Conservation (phyloP, 352 stramenopile species). For the Phytopythium cucurbitacearum region DNA sequence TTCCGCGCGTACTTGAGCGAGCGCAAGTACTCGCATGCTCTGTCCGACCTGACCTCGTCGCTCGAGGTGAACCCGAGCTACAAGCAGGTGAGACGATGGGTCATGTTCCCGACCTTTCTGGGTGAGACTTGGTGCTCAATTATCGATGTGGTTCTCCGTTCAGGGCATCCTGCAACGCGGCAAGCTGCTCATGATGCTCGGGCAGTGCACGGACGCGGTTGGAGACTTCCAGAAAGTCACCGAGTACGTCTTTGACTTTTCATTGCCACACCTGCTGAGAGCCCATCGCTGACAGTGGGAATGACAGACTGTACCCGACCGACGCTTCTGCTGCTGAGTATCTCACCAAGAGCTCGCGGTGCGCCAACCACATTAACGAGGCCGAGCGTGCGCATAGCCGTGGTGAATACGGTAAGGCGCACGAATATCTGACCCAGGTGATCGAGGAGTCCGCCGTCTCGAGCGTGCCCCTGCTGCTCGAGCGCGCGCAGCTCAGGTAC, state of each 20-base stretch:
- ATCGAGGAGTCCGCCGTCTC: conserved; percentile 69
- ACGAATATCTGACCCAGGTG: conserved; percentile 62
- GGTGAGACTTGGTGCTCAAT: background rate
- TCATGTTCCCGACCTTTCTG: background rate
- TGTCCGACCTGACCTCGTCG: conserved; percentile 66
- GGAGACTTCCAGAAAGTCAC: conserved; percentile 56
- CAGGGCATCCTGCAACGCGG: conserved; percentile 63
- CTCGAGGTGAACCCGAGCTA: conserved; percentile 73
- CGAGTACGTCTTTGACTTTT: conserved; percentile 23
- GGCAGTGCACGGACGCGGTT: conserved; percentile 52
- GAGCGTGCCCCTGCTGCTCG: conserved; percentile 58
- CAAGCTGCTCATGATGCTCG: conserved; percentile 78
- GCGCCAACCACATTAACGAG: conserved; percentile 56
- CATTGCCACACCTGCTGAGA: background rate
- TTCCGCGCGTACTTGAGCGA: conserved; percentile 80
- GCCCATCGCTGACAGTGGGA: background rate
- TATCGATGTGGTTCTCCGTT: background rate
- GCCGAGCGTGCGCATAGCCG: conserved; percentile 60
- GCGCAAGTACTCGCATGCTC: conserved; percentile 70
- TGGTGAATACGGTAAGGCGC: conserved; percentile 59
- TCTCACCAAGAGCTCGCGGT: conserved; percentile 59
- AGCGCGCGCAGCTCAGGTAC: conserved; percentile 61
- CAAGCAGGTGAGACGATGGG: conserved; percentile 40
- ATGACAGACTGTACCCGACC: conserved; percentile 46
- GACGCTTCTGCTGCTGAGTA: conserved; percentile 43